Conservation (phyloP, 345 rosid genomes). For the Conringia planisiliqua region DNA sequence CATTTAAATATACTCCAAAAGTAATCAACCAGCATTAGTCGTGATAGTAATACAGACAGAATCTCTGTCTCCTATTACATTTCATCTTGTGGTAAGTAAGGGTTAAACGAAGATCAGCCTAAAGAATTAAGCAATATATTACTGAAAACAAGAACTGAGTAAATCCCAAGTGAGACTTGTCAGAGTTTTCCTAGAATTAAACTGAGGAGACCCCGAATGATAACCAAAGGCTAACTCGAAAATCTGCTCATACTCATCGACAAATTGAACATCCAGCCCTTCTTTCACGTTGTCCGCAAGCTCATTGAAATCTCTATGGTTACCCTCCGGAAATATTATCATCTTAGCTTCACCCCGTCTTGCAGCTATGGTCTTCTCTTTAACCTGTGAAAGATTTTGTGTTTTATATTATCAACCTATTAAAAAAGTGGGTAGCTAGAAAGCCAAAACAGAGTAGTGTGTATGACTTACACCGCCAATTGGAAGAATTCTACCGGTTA, state of each 20-base stretch:
- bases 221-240: conserved; percentile 52
- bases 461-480: conserved; percentile 75
- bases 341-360: conserved; percentile 74
- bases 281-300: conserved; percentile 73
- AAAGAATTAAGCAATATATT: neutral
- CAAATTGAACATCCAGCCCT: conserved; percentile 87
- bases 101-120: neutral
- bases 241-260: conserved; percentile 57
- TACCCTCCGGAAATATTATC: conserved; percentile 72
- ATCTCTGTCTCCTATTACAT: neutral
- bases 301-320: conserved; percentile 79
- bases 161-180: neutral
- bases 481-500: conserved; percentile 73
- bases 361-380: conserved; percentile 91
- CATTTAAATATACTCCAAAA: too few relatives aligned
- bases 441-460: neutral
- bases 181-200: neutral
- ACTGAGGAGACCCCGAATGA: neutral
- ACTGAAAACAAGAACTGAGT: neutral
- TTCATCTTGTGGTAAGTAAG: neutral
- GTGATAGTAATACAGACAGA: too few relatives aligned
- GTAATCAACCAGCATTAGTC: neutral
- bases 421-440: neutral
- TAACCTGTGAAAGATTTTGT: conserved; percentile 48
- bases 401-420: neutral